Base-by-base conservation (phyloP, 2,329 filamentous ascomycete genomes). In the Leptographium wingfieldii region DNA sequence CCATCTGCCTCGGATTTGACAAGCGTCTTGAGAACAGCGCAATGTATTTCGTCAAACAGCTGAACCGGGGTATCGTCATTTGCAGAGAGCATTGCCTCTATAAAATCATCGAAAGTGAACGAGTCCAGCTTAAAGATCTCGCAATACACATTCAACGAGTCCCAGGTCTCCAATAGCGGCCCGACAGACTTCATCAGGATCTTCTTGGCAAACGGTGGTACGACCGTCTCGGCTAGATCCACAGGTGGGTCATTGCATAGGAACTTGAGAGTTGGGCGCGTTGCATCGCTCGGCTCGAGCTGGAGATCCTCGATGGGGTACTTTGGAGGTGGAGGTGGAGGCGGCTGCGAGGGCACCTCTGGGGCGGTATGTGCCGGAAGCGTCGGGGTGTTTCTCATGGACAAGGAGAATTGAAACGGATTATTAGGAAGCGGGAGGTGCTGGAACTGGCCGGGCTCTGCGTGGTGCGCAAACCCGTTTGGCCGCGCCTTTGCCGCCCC, bases 71-170 rank as follows among this genome's bases (percentile, higher is more conserved):
- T 76, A 27, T 90, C 84, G 40, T 86, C 81, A 0, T 85, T 90
- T 0, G 87, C 81, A 61, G 92, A 86, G 56, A 85, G 81, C 78
- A 99, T 85, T 0, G 92, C 87, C 69, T 97, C 88, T 5, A 96
- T 80, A 67, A 92, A 97, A 71, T 99, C 94, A 70, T 99, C 94
- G 68, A 97, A 95, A 0, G 92, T 97, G 69, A 99, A 99, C 0
- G 92, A 97, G 71, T 99, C 94, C 31, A 99, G 79, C 68, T 90
- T 84, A 69, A 95, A 95, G 22, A 96, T 87, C 68, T 96, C 90
- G 69, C 91, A 95, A 69, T 96, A 96, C n/a, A 99, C 92, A 68
- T 96, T 99, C 40, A 99, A 79, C 0, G 92, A 96, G 67, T 96
- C 91, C 94, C 94, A 99, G 0, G 89, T 90, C 73, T 96, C 92